phyloP scores from a whole-genome alignment of 2,329 filamentous ascomycete genomes.

The Colletotrichum filicis region DNA sequence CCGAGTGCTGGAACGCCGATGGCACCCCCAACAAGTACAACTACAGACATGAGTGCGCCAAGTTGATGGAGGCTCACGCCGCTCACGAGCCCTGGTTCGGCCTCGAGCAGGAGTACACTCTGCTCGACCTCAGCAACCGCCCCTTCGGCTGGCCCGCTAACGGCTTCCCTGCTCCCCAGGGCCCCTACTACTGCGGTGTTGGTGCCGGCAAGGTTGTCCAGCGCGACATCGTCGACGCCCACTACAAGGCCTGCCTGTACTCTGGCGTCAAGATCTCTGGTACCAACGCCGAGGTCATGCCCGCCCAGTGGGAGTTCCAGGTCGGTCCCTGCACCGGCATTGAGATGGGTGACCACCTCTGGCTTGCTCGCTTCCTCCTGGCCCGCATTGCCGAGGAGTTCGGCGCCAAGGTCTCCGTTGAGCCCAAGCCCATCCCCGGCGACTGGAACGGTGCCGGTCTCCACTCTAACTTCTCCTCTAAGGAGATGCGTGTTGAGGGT shows the following conservation, averaged over 20 bases:
- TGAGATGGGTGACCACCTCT: constrained; percentile 94
- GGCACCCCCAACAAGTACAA: constrained; percentile 99
- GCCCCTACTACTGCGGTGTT: constrained; percentile 92
- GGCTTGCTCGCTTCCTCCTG: constrained; percentile 85
- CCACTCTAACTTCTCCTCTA: constrained; percentile 93
- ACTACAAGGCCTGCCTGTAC: constrained; percentile 78
- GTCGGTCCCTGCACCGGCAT: constrained; percentile 92
- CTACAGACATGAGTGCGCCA: constrained; percentile 90
- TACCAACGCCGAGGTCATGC: constrained; percentile 99
- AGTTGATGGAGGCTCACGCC: constrained; percentile 89
- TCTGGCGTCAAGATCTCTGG: constrained; percentile 93
- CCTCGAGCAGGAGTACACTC: constrained; percentile 86
- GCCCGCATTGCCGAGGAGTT: constrained; percentile 95
- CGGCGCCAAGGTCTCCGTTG: constrained; percentile 92
- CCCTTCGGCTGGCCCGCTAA: constrained; percentile 84
- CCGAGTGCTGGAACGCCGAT: constrained; percentile 94
- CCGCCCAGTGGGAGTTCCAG: constrained; percentile 98
- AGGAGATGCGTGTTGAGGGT: constrained; percentile 85
- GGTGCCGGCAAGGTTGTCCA: constrained; percentile 97
- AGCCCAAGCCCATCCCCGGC: constrained; percentile 94
- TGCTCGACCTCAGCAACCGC: constrained; percentile 85
- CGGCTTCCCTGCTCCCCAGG: constrained; percentile 92
- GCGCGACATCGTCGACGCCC: constrained; percentile 96
- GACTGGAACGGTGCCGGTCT: constrained; percentile 92
- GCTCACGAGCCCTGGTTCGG: constrained; percentile 95